Base-by-base conservation (phyloP, 2,329 filamentous ascomycete genomes). In the Monosporascus sp. region DNA sequence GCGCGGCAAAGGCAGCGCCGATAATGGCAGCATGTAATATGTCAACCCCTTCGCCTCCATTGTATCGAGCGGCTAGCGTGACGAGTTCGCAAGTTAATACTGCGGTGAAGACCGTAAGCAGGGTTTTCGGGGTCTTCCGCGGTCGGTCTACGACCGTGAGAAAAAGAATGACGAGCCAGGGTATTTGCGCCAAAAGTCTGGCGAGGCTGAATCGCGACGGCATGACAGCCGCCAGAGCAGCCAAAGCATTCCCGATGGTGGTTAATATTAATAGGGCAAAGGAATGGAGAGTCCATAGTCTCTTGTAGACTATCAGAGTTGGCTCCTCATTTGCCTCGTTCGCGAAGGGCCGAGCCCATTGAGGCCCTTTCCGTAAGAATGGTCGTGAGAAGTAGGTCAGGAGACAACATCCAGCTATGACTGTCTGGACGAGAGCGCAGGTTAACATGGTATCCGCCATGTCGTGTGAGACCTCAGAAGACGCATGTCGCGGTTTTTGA, bases 261-360 rank as follows among this genome's bases (percentile, higher is more conserved):
- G 67, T 65, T n/a, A 71, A 54, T 5, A 64, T 22, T 24, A 65
- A 52, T 2, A 79, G 65, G 17, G 62, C 60, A 3, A 70, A 51
- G 1, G 72, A 73, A 71, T 72, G 76, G 41, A 66, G 56, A 1
- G 66, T 72, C 74, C 72, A 77, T 11, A 56, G 50, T 44, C 58
- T 70, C 7, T 1, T 6, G 39, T 14, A 20, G 18, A 20, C 39
- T 20, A 14, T 42, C 20, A 11, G 31, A 14, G 17, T 20, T 20
- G 22, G 22, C 14, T 46, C 42, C 11, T 22, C 20, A 8, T 46
- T 24, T 24, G 61, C 54, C 57, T 79, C 75, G 8, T 66, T 62
- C 3, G 76, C 75, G 54, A 79, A 79, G 2, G 71, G 70, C 9
- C 65, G 68, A 15, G 70, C 61, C 73, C 74, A 78, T 44, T 61